Evolutionary conservation across 495 filamentous ascomycete species (phyloP), one percentile per base, ranked within the genome.

Genomic region (Penicillium fimorum): DNA sequence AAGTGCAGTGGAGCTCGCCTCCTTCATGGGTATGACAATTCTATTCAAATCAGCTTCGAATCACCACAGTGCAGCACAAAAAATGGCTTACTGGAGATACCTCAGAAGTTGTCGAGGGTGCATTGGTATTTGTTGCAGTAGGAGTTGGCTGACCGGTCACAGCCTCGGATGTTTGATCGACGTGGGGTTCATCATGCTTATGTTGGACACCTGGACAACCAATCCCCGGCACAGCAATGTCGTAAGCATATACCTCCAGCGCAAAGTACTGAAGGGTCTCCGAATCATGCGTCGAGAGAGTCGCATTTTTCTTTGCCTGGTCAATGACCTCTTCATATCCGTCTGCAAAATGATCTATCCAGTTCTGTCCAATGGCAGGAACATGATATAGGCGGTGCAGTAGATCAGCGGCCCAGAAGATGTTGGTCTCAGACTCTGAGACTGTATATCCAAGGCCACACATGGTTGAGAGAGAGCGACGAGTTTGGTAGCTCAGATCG

Each of bases 221-320:
- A 32, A 71, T 68, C 0, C 82, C 81, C 0, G 79, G 82, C 30
- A 76, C 65, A 12, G 76, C 75, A 53, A 85, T 74, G 59, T 82
- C 76, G 55, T 65, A 78, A 4, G 80, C 80, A 64, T 81, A 85
- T 1, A 70, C 79, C 53, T 85, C 82, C 8, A 84, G 58, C 1
- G 84, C 82, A 66, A 87, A 87, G 56, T 80, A 81, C 53, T 80
- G 76, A 48, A 84, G 64, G 0, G 74, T 74, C 45, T 83, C 80
- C 30, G 76, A 79, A 57, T 85, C 79, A n/a, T 70, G 65, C 2
- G 69, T 76, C 0, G 80, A 70, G 0, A 66, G 62, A 1, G 73
- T 72, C 13, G 66, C 50, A 18, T 76, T 72, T 5, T 51, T 58
- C 53, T 64, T 56, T 0, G 82, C 77, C 47, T 79, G 64, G 55